Conservation (phyloP, 2,329 filamentous ascomycete species). For the Aspergillus tubingensis region DNA sequence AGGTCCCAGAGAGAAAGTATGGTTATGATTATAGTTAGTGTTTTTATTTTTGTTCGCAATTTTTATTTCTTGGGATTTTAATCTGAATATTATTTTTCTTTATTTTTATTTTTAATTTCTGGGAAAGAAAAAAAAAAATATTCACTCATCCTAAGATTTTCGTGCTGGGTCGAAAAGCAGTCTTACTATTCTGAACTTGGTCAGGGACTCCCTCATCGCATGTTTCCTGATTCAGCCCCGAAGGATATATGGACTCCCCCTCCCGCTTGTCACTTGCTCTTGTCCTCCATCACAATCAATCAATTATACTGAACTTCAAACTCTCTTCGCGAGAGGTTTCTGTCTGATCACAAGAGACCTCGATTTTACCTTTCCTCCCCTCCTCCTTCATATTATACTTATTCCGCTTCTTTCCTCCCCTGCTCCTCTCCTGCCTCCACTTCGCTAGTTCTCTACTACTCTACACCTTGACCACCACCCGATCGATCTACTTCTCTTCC, state of each 20-base stretch:
- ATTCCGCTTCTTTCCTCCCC: constrained; percentile 14
- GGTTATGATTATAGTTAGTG: background rate
- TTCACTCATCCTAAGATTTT: background rate
- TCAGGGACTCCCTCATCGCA: constrained; percentile 9
- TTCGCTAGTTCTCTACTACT: constrained; percentile 9
- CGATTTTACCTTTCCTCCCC: constrained; percentile 18
- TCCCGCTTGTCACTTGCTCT: constrained; percentile 20
- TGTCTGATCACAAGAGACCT: constrained; percentile 19
- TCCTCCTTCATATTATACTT: constrained; percentile 13
- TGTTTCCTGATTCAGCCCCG: constrained; percentile 7
- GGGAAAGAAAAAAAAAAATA: background rate
- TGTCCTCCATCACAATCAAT: constrained; percentile 18
- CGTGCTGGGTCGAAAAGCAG: background rate
- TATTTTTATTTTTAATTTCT: constrained; percentile 6
- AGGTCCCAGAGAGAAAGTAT: background rate
- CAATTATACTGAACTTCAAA: constrained; percentile 14
- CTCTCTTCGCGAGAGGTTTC: constrained; percentile 14
- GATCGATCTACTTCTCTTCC: constrained; percentile 10
- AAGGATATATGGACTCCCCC: constrained; percentile 23
- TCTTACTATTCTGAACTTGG: constrained; percentile 10
- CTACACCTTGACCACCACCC: constrained; percentile 5
- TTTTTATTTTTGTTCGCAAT: constrained; percentile 4
- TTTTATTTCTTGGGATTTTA: background rate
- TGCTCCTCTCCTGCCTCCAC: constrained; percentile 14
- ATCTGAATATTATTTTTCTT: background rate